phyloP scores from a whole-genome alignment of 1,284 basidiomycete genomes.

The Afroboletus lepidellus region DNA sequence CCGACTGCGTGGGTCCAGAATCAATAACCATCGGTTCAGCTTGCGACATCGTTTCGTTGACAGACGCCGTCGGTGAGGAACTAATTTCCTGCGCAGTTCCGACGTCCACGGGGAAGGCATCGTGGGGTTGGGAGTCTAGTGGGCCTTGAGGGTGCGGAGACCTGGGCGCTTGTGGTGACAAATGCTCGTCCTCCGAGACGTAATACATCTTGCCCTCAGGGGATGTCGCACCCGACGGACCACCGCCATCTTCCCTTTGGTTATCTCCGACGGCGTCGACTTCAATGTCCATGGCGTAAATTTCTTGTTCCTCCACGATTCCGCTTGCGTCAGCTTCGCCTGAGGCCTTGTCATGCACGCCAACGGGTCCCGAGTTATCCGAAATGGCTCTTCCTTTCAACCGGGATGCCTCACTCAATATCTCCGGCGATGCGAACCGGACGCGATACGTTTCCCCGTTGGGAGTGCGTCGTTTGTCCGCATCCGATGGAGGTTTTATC shows the following conservation, averaged over 20 bases:
- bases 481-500: background rate
- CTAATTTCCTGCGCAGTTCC: background rate
- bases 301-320: background rate
- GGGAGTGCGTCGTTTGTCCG: conserved; percentile 13
- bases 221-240: background rate
- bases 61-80: background rate
- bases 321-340: background rate
- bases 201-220: background rate
- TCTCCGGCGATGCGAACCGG: conserved; percentile 33
- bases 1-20: conserved; percentile 2
- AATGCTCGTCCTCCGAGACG: background rate
- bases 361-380: conserved; percentile 4
- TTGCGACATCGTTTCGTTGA: conserved; percentile 5
- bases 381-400: conserved; percentile 6
- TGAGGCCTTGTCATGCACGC: background rate
- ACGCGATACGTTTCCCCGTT: conserved; percentile 28
- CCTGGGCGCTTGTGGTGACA: background rate
- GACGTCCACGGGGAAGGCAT: background rate
- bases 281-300: conserved; percentile 28
- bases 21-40: conserved; percentile 14
- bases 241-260: background rate
- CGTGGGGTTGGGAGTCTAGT: background rate
- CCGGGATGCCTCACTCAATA: conserved; percentile 18
- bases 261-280: conserved; percentile 9
- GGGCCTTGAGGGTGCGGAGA: conserved; percentile 7